Percentiles rank a stretch among this genome's conserved stretches.
These are phyloP conservation scores for Zostera marina DNA, from an alignment of 116 monocot genomes.

Conservation along the genomic window DNA sequence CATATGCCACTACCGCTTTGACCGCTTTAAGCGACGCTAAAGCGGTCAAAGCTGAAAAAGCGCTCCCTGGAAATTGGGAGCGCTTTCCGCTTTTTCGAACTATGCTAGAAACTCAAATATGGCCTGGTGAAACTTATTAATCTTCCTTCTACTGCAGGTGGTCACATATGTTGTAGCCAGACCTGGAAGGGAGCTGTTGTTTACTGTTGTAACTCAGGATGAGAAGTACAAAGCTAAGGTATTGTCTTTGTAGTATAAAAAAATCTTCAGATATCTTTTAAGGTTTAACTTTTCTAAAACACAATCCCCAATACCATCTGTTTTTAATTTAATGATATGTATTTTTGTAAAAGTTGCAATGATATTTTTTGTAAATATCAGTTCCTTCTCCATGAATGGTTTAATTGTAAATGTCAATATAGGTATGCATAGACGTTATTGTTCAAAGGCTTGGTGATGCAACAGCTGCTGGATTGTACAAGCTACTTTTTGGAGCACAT, in stretches of 20 bases:
- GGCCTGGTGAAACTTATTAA: background rate
- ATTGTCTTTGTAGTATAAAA: background rate
- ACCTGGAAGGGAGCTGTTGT: slow-evolving; percentile 90
- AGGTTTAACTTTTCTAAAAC: background rate
- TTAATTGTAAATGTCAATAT: slow-evolving; percentile 4
- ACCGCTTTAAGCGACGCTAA: too few relatives aligned
- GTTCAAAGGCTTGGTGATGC: slow-evolving; percentile 96
- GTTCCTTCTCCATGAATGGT: background rate
- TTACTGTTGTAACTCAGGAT: slow-evolving; percentile 86
- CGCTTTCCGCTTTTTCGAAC: too few relatives aligned
- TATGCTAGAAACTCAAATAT: background rate
- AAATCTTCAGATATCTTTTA: background rate
- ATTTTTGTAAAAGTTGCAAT: background rate
- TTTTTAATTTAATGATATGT: background rate
- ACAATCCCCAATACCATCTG: background rate
- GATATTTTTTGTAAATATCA: background rate
- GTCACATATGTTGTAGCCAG: slow-evolving; percentile 87
- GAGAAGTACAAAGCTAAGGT: slow-evolving; percentile 99
- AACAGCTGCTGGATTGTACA: slow-evolving; percentile 77
- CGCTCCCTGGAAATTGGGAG: too few relatives aligned
- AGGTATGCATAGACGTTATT: slow-evolving; percentile 95
- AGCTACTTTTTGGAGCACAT: slow-evolving; percentile 18
- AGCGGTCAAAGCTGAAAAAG: too few relatives aligned
- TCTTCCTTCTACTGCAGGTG: slow-evolving; percentile 31
- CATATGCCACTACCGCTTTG: too few relatives aligned